Base-by-base conservation (phyloP, 1,139 yeast genomes). In the Yamadazyma triangularis region DNA sequence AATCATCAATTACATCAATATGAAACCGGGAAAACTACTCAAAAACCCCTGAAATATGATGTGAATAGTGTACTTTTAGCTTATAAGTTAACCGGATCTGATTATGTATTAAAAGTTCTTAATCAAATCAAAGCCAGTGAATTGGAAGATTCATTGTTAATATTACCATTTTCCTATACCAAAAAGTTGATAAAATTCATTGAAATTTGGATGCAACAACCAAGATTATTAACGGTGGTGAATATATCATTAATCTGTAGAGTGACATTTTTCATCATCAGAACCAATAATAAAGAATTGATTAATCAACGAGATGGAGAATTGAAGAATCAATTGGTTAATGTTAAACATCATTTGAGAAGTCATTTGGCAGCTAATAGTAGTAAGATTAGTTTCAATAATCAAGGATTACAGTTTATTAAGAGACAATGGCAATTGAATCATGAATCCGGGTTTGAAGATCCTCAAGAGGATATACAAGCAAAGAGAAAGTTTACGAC, bases 81-180 rank as follows among this genome's bases (percentile, higher is more conserved):
- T 2, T 68, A 82, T 44, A 73, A 76, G 29, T 70, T 83, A 43
- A 60, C 75, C 3, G 95, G 96, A 1, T 85, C 79, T 39, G 77
- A 78, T 39, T 82, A 91, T 49, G 91, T 91, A 15, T 67, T 89
- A 60, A 80, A 79, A 31, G 79, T 79, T 0, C 55, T 89, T 18
- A 53, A 64, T 25, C 77, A 77, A 47, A 85, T 91, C 56, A 82
- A 73, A 47, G 77, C 95, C 1, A 73, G 95, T 0, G 96, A 91
- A 49, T 61, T 91, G 27, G 96, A 89, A 48, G 98, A 91, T 58
- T 95, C 97, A 1, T 67, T 91, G 34, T 62, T 91, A 31, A 94
- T 93, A 1, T 64, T 91, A 34, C 96, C 98, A 22, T 89, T 91
- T 49, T 87, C 95, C 10, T 84, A 82, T 54, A 80, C 89, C 3